These are phyloP conservation scores for Pinus albicaulis DNA, from an alignment of 75 land plant genomes.

Conservation along the genomic window DNA sequence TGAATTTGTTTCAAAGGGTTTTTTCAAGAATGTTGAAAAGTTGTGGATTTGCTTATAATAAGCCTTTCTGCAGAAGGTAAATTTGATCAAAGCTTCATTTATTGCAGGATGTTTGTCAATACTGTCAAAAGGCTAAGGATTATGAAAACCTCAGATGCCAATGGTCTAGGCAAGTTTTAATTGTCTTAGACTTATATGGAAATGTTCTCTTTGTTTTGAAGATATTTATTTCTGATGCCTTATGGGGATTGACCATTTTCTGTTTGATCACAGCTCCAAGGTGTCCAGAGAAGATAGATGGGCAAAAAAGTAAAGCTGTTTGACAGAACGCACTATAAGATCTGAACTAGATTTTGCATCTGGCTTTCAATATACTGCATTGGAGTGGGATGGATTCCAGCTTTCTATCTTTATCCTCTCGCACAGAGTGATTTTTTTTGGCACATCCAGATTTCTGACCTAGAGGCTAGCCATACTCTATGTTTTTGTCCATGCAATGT, in stretches of 20 bases:
- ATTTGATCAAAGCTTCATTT: neutral
- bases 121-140: slow-evolving; percentile 79
- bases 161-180: slow-evolving; percentile 44
- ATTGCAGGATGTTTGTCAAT: slow-evolving; percentile 64
- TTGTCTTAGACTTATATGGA: neutral
- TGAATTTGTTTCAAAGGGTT: neutral
- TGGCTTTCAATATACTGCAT: neutral
- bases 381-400: neutral
- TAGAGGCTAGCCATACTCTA: neutral
- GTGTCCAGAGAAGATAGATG: neutral
- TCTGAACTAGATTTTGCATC: neutral
- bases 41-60: neutral
- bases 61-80: neutral
- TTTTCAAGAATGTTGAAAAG: neutral
- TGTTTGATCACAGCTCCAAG: slow-evolving; percentile 6
- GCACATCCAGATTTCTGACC: neutral
- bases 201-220: neutral
- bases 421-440: slow-evolving; percentile 1
- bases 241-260: neutral
- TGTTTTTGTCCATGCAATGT: slow-evolving; percentile 6
- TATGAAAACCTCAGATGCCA: slow-evolving; percentile 68
- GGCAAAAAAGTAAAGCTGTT: slow-evolving; percentile 10
- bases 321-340: neutral
- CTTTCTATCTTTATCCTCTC: neutral
- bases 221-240: neutral